Conservation (phyloP, 2,329 filamentous ascomycete species). For the Pleomassaria siparia region DNA sequence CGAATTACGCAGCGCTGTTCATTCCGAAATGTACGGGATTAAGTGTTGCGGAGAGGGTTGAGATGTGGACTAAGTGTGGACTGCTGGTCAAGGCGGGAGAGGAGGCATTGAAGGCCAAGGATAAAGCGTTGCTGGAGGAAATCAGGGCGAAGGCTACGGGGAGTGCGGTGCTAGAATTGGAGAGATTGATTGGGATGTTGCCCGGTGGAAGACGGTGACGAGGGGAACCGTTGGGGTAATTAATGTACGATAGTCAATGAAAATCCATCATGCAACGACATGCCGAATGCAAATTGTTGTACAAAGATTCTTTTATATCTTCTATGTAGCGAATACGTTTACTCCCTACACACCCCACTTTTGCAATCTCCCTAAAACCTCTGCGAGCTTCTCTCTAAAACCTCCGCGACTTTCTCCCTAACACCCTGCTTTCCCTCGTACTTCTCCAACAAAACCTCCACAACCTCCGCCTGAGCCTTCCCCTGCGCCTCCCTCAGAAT, state of each 20-base stretch:
- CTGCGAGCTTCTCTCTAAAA: slow-evolving; percentile 56
- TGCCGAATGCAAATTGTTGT: no score
- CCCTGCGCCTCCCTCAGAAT: slow-evolving; percentile 50
- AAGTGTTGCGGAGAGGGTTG: slow-evolving; percentile 68
- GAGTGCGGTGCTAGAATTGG: slow-evolving; percentile 74
- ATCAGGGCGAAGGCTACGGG: slow-evolving; percentile 74
- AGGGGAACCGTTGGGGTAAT: no score
- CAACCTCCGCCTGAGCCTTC: slow-evolving; percentile 38
- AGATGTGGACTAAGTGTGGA: slow-evolving; percentile 97
- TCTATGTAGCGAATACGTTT: no score
- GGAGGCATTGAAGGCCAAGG: slow-evolving; percentile 81
- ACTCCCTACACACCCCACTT: neutral
- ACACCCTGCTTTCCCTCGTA: slow-evolving; percentile 51
- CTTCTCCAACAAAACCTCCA: slow-evolving; percentile 43
- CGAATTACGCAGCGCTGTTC: slow-evolving; percentile 79
- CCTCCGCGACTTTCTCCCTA: slow-evolving; percentile 63
- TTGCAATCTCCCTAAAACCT: no score
- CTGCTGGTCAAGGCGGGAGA: slow-evolving; percentile 86
- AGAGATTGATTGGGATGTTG: slow-evolving; percentile 67
- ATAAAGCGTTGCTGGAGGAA: slow-evolving; percentile 72
- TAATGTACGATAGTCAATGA: no score
- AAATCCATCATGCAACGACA: no score
- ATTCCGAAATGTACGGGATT: slow-evolving; percentile 82
- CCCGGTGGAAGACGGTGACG: neutral
- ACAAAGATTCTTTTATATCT: no score